Evolutionary conservation across 805 yeast genomes (phyloP), one percentile per base, ranked within the genome.

Genomic region (Saccharomycopsis amapae): DNA sequence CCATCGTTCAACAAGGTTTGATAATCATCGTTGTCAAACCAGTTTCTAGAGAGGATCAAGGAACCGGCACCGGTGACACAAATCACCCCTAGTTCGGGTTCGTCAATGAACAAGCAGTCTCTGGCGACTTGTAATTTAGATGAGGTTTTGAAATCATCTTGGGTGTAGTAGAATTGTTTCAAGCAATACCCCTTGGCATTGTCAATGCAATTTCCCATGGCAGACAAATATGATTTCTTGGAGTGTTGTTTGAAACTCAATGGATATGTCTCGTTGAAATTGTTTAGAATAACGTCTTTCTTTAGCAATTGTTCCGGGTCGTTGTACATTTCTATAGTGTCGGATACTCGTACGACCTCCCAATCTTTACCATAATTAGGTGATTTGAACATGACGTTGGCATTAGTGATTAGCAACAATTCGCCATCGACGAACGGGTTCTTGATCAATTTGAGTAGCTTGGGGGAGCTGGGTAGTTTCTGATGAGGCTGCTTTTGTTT

Each of bases 391-490:
- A 40, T 13, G 13, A 40, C 18, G n/a, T 4, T 7, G 4, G 26
- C 4, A 22, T 45, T 45, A n/a, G 45, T 45, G 3, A 40, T 22
- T 10, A 25, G 45, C 19, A 32, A 12, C n/a, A 40, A 2, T 2
- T 40, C 37, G 7, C 15, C 18, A 20, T 23, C 31, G 17, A 18
- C 18, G 23, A 19, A 45, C 1, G 48, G 48, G 26, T 45, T 40
- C n/a, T 39, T 34, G 13, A 45, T 26, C 3, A 45, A 4, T 38
- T 28, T 19, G 17, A 18, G 31, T 5, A 40, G 17, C 7, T 23
- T 24, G 5, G 44, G 35, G 59, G 15, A 79, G 28, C 15, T 30
- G n/a, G n/a, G n/a, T n/a, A n/a, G n/a, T n/a, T n/a, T n/a, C n/a
- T n/a, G n/a, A n/a, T n/a, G n/a, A n/a, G n/a, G n/a, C n/a, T n/a